These are phyloP conservation scores for Bruguiera sexangula DNA, from an alignment of 345 rosid genomes.

Conservation along the genomic window DNA sequence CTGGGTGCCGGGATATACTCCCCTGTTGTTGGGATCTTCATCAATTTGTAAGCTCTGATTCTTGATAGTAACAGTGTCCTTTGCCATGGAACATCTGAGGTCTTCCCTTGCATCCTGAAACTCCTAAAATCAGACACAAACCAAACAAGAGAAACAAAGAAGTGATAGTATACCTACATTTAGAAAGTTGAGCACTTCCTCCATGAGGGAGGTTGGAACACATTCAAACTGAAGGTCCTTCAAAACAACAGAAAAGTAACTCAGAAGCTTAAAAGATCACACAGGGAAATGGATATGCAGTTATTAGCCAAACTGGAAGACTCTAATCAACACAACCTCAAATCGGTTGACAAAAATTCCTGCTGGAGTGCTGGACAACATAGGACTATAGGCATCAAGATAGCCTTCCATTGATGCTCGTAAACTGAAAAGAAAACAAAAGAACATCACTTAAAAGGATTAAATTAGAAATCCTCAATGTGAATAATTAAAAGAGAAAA, in stretches of 20 bases:
- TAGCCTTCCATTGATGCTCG: constrained; percentile 93
- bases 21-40: constrained; percentile 31
- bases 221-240: constrained; percentile 91
- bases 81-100: constrained; percentile 92
- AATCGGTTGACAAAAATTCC: constrained; percentile 85
- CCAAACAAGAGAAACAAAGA: constrained; percentile 1
- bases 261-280: constrained; percentile 13
- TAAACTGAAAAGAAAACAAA: constrained; percentile 46
- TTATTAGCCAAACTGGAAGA: not conserved
- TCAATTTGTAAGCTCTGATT: constrained; percentile 66
- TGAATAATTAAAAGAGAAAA: not conserved
- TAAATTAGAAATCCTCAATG: not conserved
- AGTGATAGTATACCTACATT: constrained; percentile 48
- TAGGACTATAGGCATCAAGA: constrained; percentile 88
- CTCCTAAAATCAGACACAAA: constrained; percentile 29
- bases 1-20: constrained; percentile 23
- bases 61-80: constrained; percentile 64
- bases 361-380: constrained; percentile 57
- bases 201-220: constrained; percentile 91
- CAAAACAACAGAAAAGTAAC: constrained; percentile 17
- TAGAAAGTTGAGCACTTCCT: constrained; percentile 73
- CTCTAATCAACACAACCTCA: constrained; percentile 42
- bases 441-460: not conserved
- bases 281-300: not conserved
- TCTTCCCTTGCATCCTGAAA: constrained; percentile 87